Evolutionary conservation across 257 asterid genomes (phyloP).

Genomic region (Scutellaria barbata): DNA sequence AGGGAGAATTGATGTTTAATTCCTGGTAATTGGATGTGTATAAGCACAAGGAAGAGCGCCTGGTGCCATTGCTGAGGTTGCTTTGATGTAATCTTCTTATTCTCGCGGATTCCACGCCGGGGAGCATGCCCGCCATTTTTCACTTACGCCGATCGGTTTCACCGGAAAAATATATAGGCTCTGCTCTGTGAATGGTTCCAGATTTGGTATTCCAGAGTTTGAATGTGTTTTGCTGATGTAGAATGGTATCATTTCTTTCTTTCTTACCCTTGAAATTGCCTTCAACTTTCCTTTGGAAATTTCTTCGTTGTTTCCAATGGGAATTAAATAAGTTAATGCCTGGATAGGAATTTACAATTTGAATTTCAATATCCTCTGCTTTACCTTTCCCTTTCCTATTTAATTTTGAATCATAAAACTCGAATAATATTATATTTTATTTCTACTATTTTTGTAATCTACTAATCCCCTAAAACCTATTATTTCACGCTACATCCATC

Average conservation of each 20-base stretch:
- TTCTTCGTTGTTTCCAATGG: neutral
- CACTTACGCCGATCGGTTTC: neutral
- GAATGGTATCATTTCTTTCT: too few relatives aligned
- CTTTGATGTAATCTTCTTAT: slow-evolving; percentile 39
- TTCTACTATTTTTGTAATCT: too few relatives aligned
- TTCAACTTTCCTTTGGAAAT: neutral
- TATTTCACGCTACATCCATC: too few relatives aligned
- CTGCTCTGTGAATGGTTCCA: neutral
- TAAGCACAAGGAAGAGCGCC: slow-evolving; percentile 48
- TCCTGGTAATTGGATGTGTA: slow-evolving; percentile 45
- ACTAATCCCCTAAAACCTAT: too few relatives aligned
- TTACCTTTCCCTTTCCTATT: too few relatives aligned
- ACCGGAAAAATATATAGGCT: neutral
- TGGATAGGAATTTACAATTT: too few relatives aligned
- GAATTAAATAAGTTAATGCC: too few relatives aligned
- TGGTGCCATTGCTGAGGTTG: neutral
- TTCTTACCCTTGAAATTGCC: neutral
- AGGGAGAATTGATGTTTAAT: slow-evolving; percentile 34
- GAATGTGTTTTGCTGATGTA: too few relatives aligned
- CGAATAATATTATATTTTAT: too few relatives aligned
- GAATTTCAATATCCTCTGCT: too few relatives aligned
- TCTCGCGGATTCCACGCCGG: slow-evolving; percentile 52
- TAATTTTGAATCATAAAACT: too few relatives aligned
- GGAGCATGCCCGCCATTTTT: slow-evolving; percentile 48
- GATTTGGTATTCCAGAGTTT: too few relatives aligned